phyloP scores from a whole-genome alignment of 805 yeast species.

The Starmerella roubikii region DNA sequence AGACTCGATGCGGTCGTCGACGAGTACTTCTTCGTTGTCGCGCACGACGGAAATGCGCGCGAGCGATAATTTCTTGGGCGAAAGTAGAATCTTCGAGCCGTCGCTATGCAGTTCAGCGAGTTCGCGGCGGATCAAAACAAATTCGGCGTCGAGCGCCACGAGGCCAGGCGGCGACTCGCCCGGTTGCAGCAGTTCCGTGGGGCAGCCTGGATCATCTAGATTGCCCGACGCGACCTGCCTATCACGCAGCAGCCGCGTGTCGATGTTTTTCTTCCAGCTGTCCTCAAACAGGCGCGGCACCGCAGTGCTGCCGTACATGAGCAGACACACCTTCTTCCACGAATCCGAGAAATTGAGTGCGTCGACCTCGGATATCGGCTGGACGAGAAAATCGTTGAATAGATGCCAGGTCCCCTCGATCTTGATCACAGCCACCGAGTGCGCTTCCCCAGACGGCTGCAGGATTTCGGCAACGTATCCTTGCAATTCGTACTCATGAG shows the following conservation, averaged over 20 bases:
- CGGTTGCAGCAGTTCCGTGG: constrained; percentile 52
- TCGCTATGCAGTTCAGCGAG: constrained; percentile 61
- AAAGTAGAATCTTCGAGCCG: constrained; percentile 54
- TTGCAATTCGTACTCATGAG: constrained; percentile 21
- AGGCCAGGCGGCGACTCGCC: constrained; percentile 55
- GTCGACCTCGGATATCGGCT: constrained; percentile 58
- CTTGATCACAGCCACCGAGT: constrained; percentile 27
- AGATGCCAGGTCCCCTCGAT: constrained; percentile 46
- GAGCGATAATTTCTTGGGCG: constrained; percentile 62
- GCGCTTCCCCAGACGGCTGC: constrained; percentile 22
- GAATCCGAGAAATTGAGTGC: constrained; percentile 55
- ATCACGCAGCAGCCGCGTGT: constrained; percentile 53
- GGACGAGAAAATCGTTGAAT: constrained; percentile 84
- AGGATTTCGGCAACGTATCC: constrained; percentile 28
- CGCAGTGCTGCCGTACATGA: constrained; percentile 14
- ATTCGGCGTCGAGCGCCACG: constrained; percentile 94
- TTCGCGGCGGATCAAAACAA: constrained; percentile 70
- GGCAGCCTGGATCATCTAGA: constrained; percentile 30
- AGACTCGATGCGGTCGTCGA: constrained; percentile 83
- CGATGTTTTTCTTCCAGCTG: constrained; percentile 38
- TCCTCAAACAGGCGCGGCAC: constrained; percentile 28
- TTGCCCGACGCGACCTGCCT: constrained; percentile 63
- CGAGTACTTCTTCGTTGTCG: constrained; percentile 32
- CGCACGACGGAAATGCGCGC: constrained; percentile 84
- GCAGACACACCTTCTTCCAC: constrained; percentile 62